Evolutionary conservation across 208 protist species (phyloP).

Genomic region (Trypanosoma avium): DNA sequence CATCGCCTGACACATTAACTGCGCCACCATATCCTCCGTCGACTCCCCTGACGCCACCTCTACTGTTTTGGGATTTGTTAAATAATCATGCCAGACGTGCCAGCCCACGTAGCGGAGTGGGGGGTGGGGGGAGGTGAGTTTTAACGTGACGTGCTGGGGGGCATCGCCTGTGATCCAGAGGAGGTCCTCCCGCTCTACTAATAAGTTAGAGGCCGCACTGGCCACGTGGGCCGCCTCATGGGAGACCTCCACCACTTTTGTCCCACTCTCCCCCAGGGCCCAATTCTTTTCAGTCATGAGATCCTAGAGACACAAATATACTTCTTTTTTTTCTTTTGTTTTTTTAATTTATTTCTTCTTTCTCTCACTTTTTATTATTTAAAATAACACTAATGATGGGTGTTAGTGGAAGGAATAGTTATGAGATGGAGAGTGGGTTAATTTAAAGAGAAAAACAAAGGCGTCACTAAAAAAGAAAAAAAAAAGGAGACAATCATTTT

Average conservation of each 20-base stretch:
- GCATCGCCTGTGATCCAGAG: conserved; percentile 82
- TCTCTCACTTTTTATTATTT: background rate
- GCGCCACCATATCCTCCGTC: conserved; percentile 32
- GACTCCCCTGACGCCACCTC: conserved; percentile 69
- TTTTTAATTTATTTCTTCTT: too few relatives aligned
- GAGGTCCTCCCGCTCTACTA: conserved; percentile 55
- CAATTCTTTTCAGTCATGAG: conserved; percentile 67
- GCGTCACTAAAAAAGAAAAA: background rate
- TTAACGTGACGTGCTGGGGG: conserved; percentile 78
- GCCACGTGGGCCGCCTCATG: conserved; percentile 55
- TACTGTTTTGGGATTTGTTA: conserved; percentile 80
- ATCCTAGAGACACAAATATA: too few relatives aligned
- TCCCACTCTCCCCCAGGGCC: conserved; percentile 50
- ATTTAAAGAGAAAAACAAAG: background rate
- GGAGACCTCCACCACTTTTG: conserved; percentile 66
- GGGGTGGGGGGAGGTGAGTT: conserved; percentile 47
- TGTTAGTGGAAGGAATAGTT: background rate
- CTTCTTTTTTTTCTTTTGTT: background rate
- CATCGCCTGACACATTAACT: conserved; percentile 73
- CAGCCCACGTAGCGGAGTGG: conserved; percentile 77
- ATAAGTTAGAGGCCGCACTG: conserved; percentile 68
- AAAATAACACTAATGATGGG: background rate
- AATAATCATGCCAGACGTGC: conserved; percentile 87
- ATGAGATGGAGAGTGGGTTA: background rate
- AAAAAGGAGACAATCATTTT: background rate